A percentile compares a stretch with the other conserved stretches of the same genome.
These are phyloP conservation scores for Myxozyma mucilagina DNA, from an alignment of 805 yeast genomes.

Conservation along the genomic window DNA sequence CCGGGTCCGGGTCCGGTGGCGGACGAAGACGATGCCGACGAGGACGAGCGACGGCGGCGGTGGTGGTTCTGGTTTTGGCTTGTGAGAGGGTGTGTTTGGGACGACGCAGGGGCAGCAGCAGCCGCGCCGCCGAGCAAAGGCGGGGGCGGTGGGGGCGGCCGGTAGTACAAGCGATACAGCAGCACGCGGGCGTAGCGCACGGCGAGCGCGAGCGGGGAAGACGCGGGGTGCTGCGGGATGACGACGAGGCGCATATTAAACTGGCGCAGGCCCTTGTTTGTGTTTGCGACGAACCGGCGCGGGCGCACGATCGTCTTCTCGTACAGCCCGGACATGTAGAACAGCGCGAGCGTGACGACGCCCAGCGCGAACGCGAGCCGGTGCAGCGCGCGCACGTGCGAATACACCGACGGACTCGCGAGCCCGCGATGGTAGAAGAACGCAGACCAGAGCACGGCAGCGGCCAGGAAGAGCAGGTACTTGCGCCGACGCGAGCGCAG, in stretches of 20 bases:
- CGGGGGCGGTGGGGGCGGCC: conserved; percentile 1
- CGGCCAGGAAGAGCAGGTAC: conserved; percentile 53
- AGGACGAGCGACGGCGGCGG: conserved; percentile 3
- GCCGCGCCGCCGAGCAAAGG: background rate
- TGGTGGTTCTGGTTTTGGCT: too few relatives aligned
- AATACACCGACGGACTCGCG: conserved; percentile 41
- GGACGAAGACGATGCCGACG: conserved; percentile 24
- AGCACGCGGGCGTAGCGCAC: conserved; percentile 29
- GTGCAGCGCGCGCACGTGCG: conserved; percentile 40
- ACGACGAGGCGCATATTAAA: conserved; percentile 51
- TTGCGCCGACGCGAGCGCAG: conserved; percentile 66
- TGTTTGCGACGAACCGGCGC: conserved; percentile 70
- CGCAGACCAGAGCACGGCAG: conserved; percentile 34
- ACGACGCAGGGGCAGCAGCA: background rate
- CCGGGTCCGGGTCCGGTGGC: background rate
- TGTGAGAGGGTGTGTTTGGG: background rate
- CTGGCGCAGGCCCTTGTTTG: conserved; percentile 87
- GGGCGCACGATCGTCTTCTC: conserved; percentile 80
- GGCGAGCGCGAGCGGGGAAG: conserved; percentile 46
- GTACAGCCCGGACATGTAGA: conserved; percentile 88
- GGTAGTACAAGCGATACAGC: conserved; percentile 17
- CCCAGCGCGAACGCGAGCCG: conserved; percentile 56
- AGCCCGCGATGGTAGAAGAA: conserved; percentile 40
- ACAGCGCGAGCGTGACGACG: conserved; percentile 67
- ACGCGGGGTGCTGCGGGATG: conserved; percentile 33